Conservation (phyloP, 2,329 filamentous ascomycete genomes). For the Colletotrichum liaoningense region DNA sequence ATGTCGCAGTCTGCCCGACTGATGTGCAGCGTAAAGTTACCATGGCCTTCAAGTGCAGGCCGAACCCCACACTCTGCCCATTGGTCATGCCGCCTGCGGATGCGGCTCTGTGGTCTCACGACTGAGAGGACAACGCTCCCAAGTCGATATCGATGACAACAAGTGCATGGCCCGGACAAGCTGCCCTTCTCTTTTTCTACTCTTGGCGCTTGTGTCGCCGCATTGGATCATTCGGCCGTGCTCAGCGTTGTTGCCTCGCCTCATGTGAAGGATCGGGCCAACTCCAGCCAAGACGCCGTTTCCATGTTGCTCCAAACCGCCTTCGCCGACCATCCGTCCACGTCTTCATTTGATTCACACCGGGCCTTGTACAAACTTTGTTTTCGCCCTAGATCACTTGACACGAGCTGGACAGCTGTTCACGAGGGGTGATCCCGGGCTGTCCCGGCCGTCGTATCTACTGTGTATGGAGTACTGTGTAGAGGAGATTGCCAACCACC, state of each 20-base stretch:
- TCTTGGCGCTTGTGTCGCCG: constrained; percentile 12
- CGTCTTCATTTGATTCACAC: background rate
- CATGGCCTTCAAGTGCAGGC: background rate
- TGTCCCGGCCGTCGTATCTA: constrained; percentile 2
- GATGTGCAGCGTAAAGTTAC: background rate
- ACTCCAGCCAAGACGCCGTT: constrained; percentile 11
- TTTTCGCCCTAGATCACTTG: constrained; percentile 27
- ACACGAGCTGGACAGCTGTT: constrained; percentile 19
- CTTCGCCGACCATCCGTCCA: background rate
- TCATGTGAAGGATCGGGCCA: background rate
- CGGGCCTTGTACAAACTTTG: constrained; percentile 13
- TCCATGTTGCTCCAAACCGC: constrained; percentile 1
- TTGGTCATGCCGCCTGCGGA: background rate
- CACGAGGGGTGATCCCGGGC: background rate
- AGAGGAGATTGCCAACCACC: background rate
- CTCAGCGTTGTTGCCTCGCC: background rate
- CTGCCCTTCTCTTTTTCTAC: background rate
- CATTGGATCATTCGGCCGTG: background rate
- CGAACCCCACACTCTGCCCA: background rate
- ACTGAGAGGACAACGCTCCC: background rate
- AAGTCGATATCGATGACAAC: background rate
- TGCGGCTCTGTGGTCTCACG: background rate
- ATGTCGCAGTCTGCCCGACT: background rate
- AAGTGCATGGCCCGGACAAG: background rate
- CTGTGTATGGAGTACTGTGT: too few species aligned